Conservation (phyloP, 441 rosid genomes). For the Erodium trifolium region DNA sequence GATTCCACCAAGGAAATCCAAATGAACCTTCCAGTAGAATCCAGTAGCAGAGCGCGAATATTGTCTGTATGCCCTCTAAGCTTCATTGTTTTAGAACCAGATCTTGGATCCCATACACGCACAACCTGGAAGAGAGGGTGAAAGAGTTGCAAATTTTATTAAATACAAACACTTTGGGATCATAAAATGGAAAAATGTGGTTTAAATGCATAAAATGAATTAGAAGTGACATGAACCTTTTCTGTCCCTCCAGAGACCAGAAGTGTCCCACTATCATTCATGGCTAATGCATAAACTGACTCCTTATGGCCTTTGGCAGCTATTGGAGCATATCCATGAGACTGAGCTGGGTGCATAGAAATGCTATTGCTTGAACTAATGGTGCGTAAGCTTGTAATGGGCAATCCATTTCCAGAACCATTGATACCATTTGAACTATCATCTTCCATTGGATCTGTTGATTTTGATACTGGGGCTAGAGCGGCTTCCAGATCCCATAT, state of each 20-base stretch:
- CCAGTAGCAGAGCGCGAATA: conserved; percentile 87
- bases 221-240: conserved; percentile 48
- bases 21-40: conserved; percentile 82
- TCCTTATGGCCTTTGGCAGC: conserved; percentile 96
- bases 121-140: conserved; percentile 49
- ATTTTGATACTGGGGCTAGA: conserved; percentile 53
- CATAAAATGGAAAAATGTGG: background rate
- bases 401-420: conserved; percentile 51
- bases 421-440: conserved; percentile 57
- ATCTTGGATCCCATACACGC: conserved; percentile 99
- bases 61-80: conserved; percentile 95
- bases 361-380: conserved; percentile 83
- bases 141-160: background rate
- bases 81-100: conserved; percentile 94
- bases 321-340: conserved; percentile 68
- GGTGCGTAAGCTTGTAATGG: conserved; percentile 64
- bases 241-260: conserved; percentile 99
- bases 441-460: conserved; percentile 63
- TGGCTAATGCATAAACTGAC: conserved; percentile 95
- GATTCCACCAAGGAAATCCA: conserved; percentile 11
- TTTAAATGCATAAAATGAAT: background rate
- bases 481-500: conserved; percentile 95
- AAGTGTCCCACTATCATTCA: conserved; percentile 79
- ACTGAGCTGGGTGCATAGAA: conserved; percentile 51
- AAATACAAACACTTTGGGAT: conserved; percentile 2